These are phyloP conservation scores for Candida sojae DNA, from an alignment of 1,139 yeast genomes.

Conservation along the genomic window DNA sequence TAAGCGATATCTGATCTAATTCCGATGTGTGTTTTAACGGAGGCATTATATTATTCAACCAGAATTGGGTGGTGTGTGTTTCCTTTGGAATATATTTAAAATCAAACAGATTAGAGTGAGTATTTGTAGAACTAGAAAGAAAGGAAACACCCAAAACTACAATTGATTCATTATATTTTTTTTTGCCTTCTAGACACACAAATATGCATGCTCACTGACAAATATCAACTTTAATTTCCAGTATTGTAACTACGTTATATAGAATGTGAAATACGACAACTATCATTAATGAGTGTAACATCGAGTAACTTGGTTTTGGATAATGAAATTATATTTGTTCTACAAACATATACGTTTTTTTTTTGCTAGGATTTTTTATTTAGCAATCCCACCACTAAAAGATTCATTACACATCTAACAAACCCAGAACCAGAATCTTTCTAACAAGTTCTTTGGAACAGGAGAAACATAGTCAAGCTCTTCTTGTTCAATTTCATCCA, in stretches of 20 bases:
- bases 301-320: too few relatives aligned
- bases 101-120: too few relatives aligned
- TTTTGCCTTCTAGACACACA: neutral
- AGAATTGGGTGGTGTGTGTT: too few relatives aligned
- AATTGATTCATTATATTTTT: neutral
- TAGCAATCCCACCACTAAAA: conserved; percentile 15
- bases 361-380: conserved; percentile 18
- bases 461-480: conserved; percentile 26
- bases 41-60: too few relatives aligned
- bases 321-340: neutral
- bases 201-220: neutral
- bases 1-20: conserved; percentile 1
- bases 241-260: neutral
- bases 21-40: neutral
- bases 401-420: conserved; percentile 23
- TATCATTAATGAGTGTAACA: too few relatives aligned
- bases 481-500: conserved; percentile 44
- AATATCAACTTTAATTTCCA: too few relatives aligned
- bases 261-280: too few relatives aligned
- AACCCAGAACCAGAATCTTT: conserved; percentile 44
- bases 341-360: neutral
- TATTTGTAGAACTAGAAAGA: neutral
- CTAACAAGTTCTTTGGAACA: conserved; percentile 32
- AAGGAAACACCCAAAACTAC: neutral
- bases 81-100: too few relatives aligned